These are phyloP conservation scores for Xylaria grammica DNA, from an alignment of 495 filamentous ascomycete genomes.

Conservation along the genomic window DNA sequence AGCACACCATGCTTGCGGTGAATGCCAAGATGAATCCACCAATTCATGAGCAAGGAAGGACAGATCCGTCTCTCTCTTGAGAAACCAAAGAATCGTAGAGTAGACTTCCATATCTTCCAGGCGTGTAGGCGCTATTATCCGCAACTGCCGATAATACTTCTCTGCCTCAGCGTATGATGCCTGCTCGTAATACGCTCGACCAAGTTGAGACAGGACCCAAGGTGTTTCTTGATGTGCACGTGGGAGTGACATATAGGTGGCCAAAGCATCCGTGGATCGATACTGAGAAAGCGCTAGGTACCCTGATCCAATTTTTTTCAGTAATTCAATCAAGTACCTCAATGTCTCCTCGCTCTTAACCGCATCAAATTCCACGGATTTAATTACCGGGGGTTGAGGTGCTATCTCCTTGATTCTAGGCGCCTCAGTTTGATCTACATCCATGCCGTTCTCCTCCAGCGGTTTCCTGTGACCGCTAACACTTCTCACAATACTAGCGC, in stretches of 20 bases:
- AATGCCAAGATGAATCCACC: constrained; percentile 81
- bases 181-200: constrained; percentile 86
- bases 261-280: constrained; percentile 75
- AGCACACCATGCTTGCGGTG: constrained; percentile 94
- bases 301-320: constrained; percentile 80
- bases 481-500: constrained; percentile 75
- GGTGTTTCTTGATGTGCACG: constrained; percentile 85
- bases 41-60: constrained; percentile 91
- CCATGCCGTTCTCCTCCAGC: constrained; percentile 65
- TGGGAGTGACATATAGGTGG: constrained; percentile 70
- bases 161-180: constrained; percentile 84
- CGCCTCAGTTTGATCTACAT: constrained; percentile 61
- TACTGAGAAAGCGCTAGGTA: constrained; percentile 79
- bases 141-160: constrained; percentile 78
- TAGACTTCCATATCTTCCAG: constrained; percentile 96
- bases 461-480: constrained; percentile 86
- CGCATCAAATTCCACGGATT: constrained; percentile 52
- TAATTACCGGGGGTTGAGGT: constrained; percentile 39
- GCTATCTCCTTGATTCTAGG: constrained; percentile 56
- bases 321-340: constrained; percentile 75
- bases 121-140: constrained; percentile 74
- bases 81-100: constrained; percentile 95
- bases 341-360: constrained; percentile 76
- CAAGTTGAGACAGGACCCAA: constrained; percentile 92
- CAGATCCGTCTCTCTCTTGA: constrained; percentile 88